phyloP scores from a whole-genome alignment of 805 yeast genomes.

The Kregervanrija pseudodelftensis region DNA sequence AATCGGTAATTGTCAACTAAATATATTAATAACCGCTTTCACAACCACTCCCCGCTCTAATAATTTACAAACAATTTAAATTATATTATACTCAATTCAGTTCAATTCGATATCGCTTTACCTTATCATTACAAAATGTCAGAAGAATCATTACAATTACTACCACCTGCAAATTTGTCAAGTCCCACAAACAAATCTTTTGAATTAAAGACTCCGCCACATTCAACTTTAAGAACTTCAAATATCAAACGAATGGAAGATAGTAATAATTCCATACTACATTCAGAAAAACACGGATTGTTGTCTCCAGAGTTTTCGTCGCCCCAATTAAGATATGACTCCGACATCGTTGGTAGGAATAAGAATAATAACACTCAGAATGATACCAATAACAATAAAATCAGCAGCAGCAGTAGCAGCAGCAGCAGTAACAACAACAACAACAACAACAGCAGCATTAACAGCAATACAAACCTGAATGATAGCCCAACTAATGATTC shows the following conservation, averaged over 20 bases:
- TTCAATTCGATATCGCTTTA: not conserved
- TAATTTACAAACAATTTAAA: too few species aligned
- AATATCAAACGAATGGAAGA: constrained; percentile 5
- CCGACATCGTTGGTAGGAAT: not conserved
- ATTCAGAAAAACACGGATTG: constrained; percentile 14
- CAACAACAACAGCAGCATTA: not conserved
- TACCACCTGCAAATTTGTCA: constrained; percentile 20
- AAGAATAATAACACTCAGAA: constrained; percentile 4
- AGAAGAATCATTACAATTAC: constrained; percentile 1
- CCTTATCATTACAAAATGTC: not conserved
- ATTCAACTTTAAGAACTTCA: constrained; percentile 18
- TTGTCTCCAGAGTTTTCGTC: constrained; percentile 41
- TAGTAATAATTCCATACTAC: constrained; percentile 2
- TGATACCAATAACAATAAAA: constrained; percentile 6
- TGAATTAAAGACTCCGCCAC: constrained; percentile 27
- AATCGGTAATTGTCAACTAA: too few species aligned
- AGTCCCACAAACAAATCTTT: constrained; percentile 21
- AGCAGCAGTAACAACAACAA: not conserved
- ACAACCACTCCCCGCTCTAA: too few species aligned
- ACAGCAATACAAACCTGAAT: not conserved
- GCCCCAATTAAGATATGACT: constrained; percentile 30
- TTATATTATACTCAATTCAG: too few species aligned
- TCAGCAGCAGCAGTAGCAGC: not conserved
- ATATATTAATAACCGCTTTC: too few species aligned
- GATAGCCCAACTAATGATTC: not conserved